phyloP scores from a whole-genome alignment of 345 rosid species.

The Toxicodendron radicans region DNA sequence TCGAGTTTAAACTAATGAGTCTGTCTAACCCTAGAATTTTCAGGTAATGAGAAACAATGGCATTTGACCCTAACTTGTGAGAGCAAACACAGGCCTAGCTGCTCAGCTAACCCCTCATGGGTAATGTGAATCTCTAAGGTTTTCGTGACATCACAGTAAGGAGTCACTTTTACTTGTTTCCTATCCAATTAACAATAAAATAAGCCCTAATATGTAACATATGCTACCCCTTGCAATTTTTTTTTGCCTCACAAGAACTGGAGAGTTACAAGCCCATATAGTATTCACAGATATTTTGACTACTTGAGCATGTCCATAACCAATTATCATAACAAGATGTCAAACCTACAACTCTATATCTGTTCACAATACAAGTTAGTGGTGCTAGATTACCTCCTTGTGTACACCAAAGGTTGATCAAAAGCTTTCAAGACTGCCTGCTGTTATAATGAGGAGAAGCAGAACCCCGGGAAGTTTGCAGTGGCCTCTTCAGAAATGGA shows the following conservation, averaged over 20 bases:
- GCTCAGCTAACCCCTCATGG: too few relatives aligned
- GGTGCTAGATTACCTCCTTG: slow-evolving; percentile 8
- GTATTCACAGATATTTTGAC: neutral
- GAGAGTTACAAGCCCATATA: neutral
- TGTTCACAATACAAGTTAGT: neutral
- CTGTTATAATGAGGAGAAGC: slow-evolving; percentile 39
- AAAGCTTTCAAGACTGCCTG: neutral
- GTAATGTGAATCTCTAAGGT: neutral
- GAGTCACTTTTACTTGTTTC: neutral
- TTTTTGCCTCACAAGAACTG: neutral
- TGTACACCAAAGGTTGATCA: slow-evolving; percentile 7
- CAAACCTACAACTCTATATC: neutral
- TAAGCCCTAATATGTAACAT: neutral
- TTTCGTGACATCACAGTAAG: neutral
- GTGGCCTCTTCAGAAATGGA: slow-evolving; percentile 62
- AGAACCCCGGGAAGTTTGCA: slow-evolving; percentile 36
- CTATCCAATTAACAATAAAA: neutral
- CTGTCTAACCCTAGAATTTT: too few relatives aligned
- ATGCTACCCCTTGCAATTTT: neutral
- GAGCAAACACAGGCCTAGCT: too few relatives aligned
- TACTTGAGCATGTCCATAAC: neutral
- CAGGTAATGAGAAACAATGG: too few relatives aligned
- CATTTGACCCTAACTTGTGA: too few relatives aligned
- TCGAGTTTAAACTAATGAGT: too few relatives aligned
- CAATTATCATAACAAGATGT: neutral